phyloP scores from a whole-genome alignment of 1,284 basidiomycete genomes.

The Cutaneotrichosporon sp. region DNA sequence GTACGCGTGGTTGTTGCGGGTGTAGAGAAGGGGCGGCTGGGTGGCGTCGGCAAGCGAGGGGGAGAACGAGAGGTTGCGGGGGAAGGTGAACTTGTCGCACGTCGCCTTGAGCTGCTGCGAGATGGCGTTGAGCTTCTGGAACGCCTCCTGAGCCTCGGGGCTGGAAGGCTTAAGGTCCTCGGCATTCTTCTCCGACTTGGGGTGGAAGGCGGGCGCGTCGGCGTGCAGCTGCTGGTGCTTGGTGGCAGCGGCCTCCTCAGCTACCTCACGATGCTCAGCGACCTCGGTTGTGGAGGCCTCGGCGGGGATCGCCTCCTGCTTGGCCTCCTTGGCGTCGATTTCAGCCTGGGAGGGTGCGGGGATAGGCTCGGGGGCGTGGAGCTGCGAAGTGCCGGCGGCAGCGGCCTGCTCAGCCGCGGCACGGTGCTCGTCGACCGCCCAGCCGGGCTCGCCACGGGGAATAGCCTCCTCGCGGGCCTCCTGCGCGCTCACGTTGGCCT shows the following conservation, averaged over 20 bases:
- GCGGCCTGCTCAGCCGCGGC: conserved; percentile 3
- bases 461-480: not conserved
- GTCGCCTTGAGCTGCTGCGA: conserved; percentile 33
- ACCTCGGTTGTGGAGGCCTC: not conserved
- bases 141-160: conserved; percentile 23
- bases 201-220: conserved; percentile 2
- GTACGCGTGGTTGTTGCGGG: conserved; percentile 60
- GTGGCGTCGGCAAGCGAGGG: conserved; percentile 21
- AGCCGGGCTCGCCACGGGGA: not conserved
- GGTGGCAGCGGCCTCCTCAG: not conserved
- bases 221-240: not conserved
- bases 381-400: not conserved
- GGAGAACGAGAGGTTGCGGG: conserved; percentile 40
- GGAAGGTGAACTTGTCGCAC: conserved; percentile 40
- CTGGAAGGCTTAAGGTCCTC: conserved; percentile 15
- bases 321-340: not conserved
- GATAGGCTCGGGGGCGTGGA: not conserved
- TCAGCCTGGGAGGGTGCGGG: not conserved
- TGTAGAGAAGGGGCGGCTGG: conserved; percentile 56
- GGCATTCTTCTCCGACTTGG: not conserved
- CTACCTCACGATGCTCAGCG: not conserved
- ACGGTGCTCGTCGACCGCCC: not conserved
- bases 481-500: not conserved
- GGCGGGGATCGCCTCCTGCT: conserved; percentile 55
- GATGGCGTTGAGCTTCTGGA: conserved; percentile 36